These are phyloP conservation scores for Botrytis deweyae DNA, from an alignment of 2,329 filamentous ascomycete species.

Conservation along the genomic window DNA sequence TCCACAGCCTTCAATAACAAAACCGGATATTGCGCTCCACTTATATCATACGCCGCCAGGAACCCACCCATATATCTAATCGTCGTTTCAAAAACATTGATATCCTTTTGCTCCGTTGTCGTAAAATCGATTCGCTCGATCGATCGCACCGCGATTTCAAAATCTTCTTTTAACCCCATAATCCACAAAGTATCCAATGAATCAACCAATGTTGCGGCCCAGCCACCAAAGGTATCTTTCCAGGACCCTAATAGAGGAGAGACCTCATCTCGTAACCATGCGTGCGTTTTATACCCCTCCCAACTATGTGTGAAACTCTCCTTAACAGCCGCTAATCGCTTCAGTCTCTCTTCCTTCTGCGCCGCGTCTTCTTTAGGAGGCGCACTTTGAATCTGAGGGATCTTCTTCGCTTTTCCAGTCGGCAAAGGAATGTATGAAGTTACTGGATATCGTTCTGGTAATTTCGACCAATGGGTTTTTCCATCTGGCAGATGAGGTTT, in stretches of 20 bases:
- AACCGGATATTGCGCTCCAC: constrained; percentile 64
- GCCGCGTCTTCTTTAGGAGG: constrained; percentile 30
- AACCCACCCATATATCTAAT: constrained; percentile 90
- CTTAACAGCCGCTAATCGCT: constrained; percentile 33
- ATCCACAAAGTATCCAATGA: constrained; percentile 83
- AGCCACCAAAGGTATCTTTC: constrained; percentile 84
- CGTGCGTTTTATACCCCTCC: constrained; percentile 75
- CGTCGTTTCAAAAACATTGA: constrained; percentile 76
- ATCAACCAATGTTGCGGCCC: constrained; percentile 87
- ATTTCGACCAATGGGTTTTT: constrained; percentile 49
- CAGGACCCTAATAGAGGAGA: constrained; percentile 65
- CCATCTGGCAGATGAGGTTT: constrained; percentile 49
- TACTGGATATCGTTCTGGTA: constrained; percentile 36
- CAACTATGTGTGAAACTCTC: constrained; percentile 53
- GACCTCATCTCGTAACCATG: constrained; percentile 86
- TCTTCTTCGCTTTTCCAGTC: constrained; percentile 31
- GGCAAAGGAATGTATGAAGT: constrained; percentile 35
- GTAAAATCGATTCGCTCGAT: constrained; percentile 80
- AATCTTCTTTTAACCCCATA: constrained; percentile 76
- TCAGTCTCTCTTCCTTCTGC: constrained; percentile 31
- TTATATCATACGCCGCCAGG: constrained; percentile 83
- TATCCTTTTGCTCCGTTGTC: constrained; percentile 45
- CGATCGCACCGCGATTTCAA: constrained; percentile 70
- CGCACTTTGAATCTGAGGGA: constrained; percentile 34
- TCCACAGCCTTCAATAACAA: constrained; percentile 69